A percentile compares a stretch with the other conserved stretches of the same genome.
Evolutionary conservation across 352 stramenopile species (phyloP).

Genomic region (Globisporangium uncinulatum): DNA sequence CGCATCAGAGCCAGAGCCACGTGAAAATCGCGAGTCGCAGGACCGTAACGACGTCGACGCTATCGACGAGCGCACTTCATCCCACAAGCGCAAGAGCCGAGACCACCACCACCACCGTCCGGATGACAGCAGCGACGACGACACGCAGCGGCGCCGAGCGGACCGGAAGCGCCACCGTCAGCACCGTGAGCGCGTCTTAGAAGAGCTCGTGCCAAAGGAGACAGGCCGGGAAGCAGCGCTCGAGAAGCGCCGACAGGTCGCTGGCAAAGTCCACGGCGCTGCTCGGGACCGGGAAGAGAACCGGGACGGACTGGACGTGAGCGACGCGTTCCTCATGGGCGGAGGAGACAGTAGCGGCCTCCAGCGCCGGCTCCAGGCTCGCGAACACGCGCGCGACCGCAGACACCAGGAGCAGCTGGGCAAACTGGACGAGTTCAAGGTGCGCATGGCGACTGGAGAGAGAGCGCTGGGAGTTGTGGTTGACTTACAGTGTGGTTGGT

Average conservation of each 20-base stretch:
- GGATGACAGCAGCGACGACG: conserved; percentile 20
- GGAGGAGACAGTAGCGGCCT: conserved; percentile 21
- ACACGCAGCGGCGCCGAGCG: conserved; percentile 10
- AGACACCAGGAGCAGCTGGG: conserved; percentile 35
- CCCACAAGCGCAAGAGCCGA: conserved; percentile 3
- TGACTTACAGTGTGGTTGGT: not conserved
- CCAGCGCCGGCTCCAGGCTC: conserved; percentile 32
- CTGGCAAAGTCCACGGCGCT: conserved; percentile 44
- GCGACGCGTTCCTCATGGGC: conserved; percentile 67
- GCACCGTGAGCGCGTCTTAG: conserved; percentile 38
- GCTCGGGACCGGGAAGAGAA: conserved; percentile 54
- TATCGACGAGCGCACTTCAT: not conserved
- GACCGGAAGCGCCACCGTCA: conserved; percentile 32
- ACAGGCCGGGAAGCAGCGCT: conserved; percentile 60
- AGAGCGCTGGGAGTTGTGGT: not conserved
- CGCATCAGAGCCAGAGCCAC: not conserved
- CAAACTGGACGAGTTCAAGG: conserved; percentile 32
- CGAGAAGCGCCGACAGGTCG: conserved; percentile 46
- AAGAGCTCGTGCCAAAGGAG: conserved; percentile 55
- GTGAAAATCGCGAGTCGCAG: not conserved
- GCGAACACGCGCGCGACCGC: conserved; percentile 27
- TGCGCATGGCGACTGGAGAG: conserved; percentile 9
- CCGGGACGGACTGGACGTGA: conserved; percentile 60
- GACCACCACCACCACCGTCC: not conserved
- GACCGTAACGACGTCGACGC: not conserved